These are phyloP conservation scores for Afroboletus lepidellus DNA, from an alignment of 1,284 basidiomycete species.

Conservation along the genomic window DNA sequence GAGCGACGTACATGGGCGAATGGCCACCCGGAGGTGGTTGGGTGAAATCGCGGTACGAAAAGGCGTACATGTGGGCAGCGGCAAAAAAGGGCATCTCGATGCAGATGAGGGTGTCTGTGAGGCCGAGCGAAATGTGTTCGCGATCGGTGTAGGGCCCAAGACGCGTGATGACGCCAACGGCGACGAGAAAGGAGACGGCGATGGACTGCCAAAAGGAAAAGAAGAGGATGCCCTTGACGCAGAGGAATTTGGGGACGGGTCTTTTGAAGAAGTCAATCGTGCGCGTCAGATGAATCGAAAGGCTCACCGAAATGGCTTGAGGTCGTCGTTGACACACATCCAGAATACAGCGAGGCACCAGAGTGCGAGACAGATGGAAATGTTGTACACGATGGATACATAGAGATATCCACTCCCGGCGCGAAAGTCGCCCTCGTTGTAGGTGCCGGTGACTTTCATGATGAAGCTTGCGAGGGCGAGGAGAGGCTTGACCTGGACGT, in stretches of 20 bases:
- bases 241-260: conserved; percentile 91
- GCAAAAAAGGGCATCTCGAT: conserved; percentile 99
- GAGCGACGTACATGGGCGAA: conserved; percentile 59
- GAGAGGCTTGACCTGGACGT: conserved; percentile 94
- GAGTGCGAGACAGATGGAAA: conserved; percentile 70
- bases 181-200: conserved; percentile 84
- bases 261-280: conserved; percentile 34
- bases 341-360: conserved; percentile 95
- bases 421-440: conserved; percentile 86
- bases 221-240: conserved; percentile 97
- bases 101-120: conserved; percentile 90
- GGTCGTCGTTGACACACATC: conserved; percentile 83
- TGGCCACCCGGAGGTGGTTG: conserved; percentile 43
- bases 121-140: conserved; percentile 88
- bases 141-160: conserved; percentile 87
- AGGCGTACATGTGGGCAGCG: conserved; percentile 88
- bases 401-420: conserved; percentile 90
- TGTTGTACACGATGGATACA: conserved; percentile 80
- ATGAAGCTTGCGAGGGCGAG: conserved; percentile 84
- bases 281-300: neutral
- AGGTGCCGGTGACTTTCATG: conserved; percentile 84
- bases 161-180: conserved; percentile 70
- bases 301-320: conserved; percentile 81
- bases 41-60: conserved; percentile 83
- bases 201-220: conserved; percentile 98